These are phyloP conservation scores for Alternaria sp. DNA, from an alignment of 2,329 filamentous ascomycete species.

Conservation along the genomic window DNA sequence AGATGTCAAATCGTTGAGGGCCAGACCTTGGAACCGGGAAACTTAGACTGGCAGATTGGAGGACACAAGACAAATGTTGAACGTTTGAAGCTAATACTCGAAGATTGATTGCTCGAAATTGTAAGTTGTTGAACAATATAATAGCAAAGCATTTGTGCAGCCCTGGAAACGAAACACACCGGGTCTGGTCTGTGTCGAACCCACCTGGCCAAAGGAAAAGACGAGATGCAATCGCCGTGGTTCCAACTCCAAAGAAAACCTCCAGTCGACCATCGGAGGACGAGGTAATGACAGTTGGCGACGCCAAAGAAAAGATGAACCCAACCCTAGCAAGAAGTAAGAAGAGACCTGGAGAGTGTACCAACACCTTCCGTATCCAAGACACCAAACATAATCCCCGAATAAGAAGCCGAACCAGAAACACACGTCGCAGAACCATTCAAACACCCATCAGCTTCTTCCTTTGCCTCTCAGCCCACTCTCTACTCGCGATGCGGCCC, in stretches of 20 bases:
- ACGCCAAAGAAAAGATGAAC: not conserved
- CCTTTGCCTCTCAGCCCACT: conserved; percentile 59
- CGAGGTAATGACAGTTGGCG: not conserved
- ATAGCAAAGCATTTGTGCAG: not conserved
- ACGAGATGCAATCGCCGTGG: not conserved
- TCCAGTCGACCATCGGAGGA: conserved; percentile 8
- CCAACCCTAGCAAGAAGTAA: not conserved
- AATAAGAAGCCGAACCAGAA: not conserved
- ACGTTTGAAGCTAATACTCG: not conserved
- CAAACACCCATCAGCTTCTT: conserved; percentile 41
- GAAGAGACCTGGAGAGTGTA: not conserved
- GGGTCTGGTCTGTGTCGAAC: not conserved
- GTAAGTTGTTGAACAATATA: not conserved
- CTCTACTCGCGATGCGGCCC: conserved; percentile 51
- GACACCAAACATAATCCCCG: not conserved
- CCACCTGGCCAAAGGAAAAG: not conserved
- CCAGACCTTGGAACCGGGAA: not conserved
- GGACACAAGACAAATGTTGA: not conserved
- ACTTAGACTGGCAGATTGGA: not conserved
- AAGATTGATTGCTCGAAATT: not conserved
- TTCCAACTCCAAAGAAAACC: not conserved
- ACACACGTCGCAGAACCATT: not conserved
- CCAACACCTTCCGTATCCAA: not conserved
- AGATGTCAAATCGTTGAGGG: not conserved
- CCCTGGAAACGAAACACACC: not conserved